These are phyloP conservation scores for Hymenoscyphus fraxineus DNA, from an alignment of 2,329 filamentous ascomycete genomes.

Conservation along the genomic window DNA sequence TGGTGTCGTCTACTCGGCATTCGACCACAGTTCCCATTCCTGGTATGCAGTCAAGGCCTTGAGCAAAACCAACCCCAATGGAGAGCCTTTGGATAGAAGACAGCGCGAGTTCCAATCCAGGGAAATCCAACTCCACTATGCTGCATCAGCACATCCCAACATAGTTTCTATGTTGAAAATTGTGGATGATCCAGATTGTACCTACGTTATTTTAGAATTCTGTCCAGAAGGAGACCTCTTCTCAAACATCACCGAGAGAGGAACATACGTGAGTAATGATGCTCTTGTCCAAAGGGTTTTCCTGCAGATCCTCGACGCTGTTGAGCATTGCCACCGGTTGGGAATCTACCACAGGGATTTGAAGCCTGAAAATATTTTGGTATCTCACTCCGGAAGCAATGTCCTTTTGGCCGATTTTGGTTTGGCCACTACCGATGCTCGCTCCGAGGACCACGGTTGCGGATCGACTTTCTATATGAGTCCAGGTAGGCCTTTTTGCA, in stretches of 20 bases:
- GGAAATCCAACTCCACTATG: slow-evolving; percentile 88
- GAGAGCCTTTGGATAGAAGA: slow-evolving; percentile 70
- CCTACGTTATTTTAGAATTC: slow-evolving; percentile 94
- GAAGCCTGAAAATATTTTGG: slow-evolving; percentile 97
- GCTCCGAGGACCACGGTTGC: slow-evolving; percentile 93
- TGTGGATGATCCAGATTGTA: slow-evolving; percentile 86
- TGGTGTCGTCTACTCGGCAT: slow-evolving; percentile 91
- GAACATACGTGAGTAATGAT: slow-evolving; percentile 91
- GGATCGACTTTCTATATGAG: slow-evolving; percentile 99
- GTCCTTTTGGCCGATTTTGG: slow-evolving; percentile 98
- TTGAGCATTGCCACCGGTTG: slow-evolving; percentile 87
- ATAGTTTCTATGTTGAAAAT: slow-evolving; percentile 93
- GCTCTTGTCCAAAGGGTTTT: slow-evolving; percentile 81
- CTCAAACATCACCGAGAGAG: slow-evolving; percentile 92
- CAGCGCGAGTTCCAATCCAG: slow-evolving; percentile 88
- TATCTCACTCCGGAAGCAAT: slow-evolving; percentile 80
- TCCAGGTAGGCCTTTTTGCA: slow-evolving; percentile 66
- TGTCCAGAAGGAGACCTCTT: slow-evolving; percentile 97
- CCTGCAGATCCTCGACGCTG: slow-evolving; percentile 93
- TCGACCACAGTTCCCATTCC: slow-evolving; percentile 64
- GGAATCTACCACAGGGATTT: slow-evolving; percentile 97
- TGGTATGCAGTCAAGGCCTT: slow-evolving; percentile 95
- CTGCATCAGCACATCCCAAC: slow-evolving; percentile 84
- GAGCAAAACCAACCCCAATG: slow-evolving; percentile 78
- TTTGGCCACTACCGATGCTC: slow-evolving; percentile 77